Conservation (phyloP, 345 rosid species). For the Eucalyptus cloeziana region DNA sequence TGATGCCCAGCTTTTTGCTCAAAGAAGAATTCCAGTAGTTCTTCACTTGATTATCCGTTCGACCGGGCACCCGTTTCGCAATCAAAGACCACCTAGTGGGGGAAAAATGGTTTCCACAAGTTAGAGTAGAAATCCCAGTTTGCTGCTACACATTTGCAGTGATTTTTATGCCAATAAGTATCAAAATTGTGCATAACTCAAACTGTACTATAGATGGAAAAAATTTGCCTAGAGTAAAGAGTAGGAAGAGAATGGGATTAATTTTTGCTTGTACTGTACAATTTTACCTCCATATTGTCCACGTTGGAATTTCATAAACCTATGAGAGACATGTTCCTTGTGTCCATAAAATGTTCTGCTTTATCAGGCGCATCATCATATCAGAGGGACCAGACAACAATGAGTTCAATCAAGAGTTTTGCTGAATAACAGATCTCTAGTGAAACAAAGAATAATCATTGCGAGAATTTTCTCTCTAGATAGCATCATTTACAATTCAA, state of each 20-base stretch:
- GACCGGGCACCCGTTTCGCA: constrained; percentile 59
- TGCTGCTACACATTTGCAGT: neutral
- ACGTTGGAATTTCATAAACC: neutral
- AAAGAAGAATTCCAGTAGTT: neutral
- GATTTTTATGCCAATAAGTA: constrained; percentile 59
- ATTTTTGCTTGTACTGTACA: neutral
- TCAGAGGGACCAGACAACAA: neutral
- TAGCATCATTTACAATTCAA: neutral
- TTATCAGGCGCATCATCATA: neutral
- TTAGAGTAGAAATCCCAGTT: neutral
- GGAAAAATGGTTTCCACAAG: neutral
- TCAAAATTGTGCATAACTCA: neutral
- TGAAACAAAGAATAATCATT: neutral
- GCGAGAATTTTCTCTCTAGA: neutral
- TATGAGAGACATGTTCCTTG: neutral
- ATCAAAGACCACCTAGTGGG: constrained; percentile 52
- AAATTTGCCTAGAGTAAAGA: neutral
- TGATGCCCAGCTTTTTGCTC: constrained; percentile 11
- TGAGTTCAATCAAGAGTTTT: neutral
- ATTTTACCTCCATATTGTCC: neutral
- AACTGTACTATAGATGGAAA: neutral
- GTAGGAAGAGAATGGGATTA: neutral
- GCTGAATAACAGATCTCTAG: neutral
- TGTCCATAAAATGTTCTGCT: neutral
- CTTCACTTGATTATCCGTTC: constrained; percentile 59